Conservation (phyloP, 2,329 filamentous ascomycete genomes). For the Cadophora sp. region DNA sequence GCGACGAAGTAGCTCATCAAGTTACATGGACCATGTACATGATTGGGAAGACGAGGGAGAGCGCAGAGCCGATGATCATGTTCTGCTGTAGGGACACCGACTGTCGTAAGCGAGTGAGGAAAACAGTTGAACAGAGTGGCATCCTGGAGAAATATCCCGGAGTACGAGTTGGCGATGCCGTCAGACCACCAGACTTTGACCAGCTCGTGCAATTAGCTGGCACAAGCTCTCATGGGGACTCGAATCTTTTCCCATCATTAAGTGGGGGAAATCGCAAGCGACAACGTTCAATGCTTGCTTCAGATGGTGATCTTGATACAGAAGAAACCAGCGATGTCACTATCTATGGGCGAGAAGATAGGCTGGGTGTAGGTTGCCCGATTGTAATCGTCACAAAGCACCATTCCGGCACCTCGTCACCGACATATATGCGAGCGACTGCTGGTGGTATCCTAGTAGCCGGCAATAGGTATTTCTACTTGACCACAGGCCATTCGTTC, state of each 20-base stretch:
- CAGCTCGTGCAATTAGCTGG: no score
- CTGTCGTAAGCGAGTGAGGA: conserved; percentile 26
- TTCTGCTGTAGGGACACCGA: conserved; percentile 27
- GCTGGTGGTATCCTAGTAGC: background rate
- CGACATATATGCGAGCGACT: background rate
- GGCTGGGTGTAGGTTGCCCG: background rate
- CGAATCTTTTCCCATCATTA: no score
- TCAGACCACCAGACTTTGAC: no score
- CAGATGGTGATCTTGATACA: no score
- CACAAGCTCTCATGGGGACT: no score
- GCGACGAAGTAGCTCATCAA: no score
- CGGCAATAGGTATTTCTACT: background rate
- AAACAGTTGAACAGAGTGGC: conserved; percentile 19
- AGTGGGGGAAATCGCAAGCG: no score
- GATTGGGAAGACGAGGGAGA: conserved; percentile 21
- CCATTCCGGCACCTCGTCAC: background rate
- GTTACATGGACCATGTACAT: conserved; percentile 32
- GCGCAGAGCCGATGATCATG: conserved; percentile 25
- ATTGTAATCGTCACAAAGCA: background rate
- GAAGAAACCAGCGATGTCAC: no score
- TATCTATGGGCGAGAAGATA: background rate
- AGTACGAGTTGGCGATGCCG: background rate
- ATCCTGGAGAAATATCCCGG: conserved; percentile 25
- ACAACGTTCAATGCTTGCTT: no score
- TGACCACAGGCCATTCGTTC: conserved; percentile 7